Evolutionary conservation across 192 early-diverging fungal genomes (phyloP).

Genomic region (Rhizophlyctis rosea): DNA sequence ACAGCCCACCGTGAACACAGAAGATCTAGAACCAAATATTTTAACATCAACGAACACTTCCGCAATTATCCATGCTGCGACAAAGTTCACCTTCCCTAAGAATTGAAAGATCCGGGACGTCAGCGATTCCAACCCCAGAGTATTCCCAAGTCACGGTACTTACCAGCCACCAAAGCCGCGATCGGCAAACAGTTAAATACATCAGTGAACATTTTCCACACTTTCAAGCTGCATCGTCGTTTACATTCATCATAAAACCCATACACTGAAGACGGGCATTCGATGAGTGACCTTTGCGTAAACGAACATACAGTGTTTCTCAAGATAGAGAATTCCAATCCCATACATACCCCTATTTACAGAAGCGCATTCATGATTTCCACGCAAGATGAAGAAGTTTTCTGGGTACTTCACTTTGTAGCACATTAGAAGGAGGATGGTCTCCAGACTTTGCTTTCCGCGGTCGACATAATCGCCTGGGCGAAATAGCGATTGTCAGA

Average conservation of each 20-base stretch:
- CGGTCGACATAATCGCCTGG: conserved; percentile 96
- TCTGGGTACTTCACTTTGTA: conserved; percentile 98
- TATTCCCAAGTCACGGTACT: conserved; percentile 21
- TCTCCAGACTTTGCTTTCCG: conserved; percentile 93
- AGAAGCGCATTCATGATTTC: conserved; percentile 94
- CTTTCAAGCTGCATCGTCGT: conserved; percentile 76
- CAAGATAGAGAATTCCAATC: neutral
- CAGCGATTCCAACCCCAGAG: neutral
- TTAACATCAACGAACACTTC: too few species aligned
- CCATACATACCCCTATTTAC: conserved; percentile 71
- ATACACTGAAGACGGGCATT: conserved; percentile 60
- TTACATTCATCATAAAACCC: conserved; percentile 99
- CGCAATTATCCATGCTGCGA: neutral
- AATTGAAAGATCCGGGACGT: neutral
- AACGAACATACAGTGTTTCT: too few species aligned
- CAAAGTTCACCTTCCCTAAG: conserved; percentile 4
- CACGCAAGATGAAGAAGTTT: conserved; percentile 95
- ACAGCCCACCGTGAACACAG: conserved; percentile 92
- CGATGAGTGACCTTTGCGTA: neutral
- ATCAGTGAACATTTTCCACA: conserved; percentile 90
- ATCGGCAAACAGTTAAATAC: conserved; percentile 94
- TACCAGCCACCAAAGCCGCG: conserved; percentile 83
- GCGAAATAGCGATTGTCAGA: neutral
- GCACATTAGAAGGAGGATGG: conserved; percentile 86
- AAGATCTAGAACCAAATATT: conserved; percentile 78